phyloP scores from a whole-genome alignment of 2,329 filamentous ascomycete genomes.

The Erysiphe pulchra region DNA sequence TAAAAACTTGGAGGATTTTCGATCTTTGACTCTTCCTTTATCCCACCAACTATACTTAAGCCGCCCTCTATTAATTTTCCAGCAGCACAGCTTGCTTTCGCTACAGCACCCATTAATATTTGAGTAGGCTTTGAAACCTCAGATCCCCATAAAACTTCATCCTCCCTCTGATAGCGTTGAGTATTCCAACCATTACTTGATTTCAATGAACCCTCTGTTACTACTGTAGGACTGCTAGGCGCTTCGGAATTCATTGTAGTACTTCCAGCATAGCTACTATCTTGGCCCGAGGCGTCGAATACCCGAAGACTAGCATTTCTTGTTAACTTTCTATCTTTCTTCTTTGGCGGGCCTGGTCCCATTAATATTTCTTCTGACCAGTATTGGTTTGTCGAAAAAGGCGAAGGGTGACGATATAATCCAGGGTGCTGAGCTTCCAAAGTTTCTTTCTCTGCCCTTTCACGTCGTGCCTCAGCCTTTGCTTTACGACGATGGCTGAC shows the following conservation, averaged over 20 bases:
- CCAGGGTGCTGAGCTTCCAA: slow-evolving; percentile 44
- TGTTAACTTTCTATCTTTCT: slow-evolving; percentile 22
- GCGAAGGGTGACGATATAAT: slow-evolving; percentile 52
- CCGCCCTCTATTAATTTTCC: slow-evolving; percentile 26
- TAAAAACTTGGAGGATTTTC: slow-evolving; percentile 14
- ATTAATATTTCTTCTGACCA: slow-evolving; percentile 71
- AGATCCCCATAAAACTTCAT: slow-evolving; percentile 64
- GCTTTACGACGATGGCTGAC: slow-evolving; percentile 43
- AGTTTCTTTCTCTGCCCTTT: slow-evolving; percentile 36
- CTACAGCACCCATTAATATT: slow-evolving; percentile 20
- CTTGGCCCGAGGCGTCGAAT: slow-evolving; percentile 29
- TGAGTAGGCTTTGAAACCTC: slow-evolving; percentile 22
- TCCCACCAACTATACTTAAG: slow-evolving; percentile 13
- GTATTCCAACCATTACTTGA: slow-evolving; percentile 43
- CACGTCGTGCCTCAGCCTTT: slow-evolving; percentile 41
- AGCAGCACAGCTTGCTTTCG: slow-evolving; percentile 25
- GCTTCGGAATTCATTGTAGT: slow-evolving; percentile 13
- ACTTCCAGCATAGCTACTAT: slow-evolving; percentile 22
- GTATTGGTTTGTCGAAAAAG: slow-evolving; percentile 67
- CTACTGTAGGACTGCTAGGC: slow-evolving; percentile 20
- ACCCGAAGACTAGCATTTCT: slow-evolving; percentile 33
- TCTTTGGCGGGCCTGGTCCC: slow-evolving; percentile 49
- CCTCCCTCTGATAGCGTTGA: slow-evolving; percentile 60
- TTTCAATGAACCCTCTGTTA: slow-evolving; percentile 19
- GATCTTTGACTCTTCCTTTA: slow-evolving; percentile 13